Conservation (phyloP, 1,284 basidiomycete genomes). For the Entoloma clypeatum region DNA sequence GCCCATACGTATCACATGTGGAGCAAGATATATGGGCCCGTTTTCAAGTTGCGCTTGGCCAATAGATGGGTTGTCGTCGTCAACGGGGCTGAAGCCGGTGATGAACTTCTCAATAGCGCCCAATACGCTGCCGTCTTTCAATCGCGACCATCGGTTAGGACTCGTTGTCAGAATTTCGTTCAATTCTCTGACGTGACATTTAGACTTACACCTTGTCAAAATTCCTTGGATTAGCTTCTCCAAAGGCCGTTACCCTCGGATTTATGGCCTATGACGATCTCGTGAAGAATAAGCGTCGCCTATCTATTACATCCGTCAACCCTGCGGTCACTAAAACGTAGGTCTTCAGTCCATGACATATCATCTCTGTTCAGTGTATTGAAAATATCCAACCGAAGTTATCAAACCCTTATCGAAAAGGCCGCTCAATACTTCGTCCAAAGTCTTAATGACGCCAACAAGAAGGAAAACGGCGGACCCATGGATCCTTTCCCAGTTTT, state of each 20-base stretch:
- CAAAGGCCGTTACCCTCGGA: slow-evolving; percentile 16
- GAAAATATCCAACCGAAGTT: slow-evolving; percentile 5
- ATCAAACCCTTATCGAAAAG: slow-evolving; percentile 13
- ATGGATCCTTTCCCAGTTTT: slow-evolving; percentile 17
- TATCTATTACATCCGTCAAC: slow-evolving; percentile 17
- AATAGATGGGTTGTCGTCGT: slow-evolving; percentile 16
- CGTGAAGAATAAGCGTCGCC: slow-evolving; percentile 15
- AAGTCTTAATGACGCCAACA: slow-evolving; percentile 8
- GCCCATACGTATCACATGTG: slow-evolving; percentile 16
- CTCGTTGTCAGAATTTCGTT: background rate
- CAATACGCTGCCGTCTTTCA: slow-evolving; percentile 15
- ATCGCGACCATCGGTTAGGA: slow-evolving; percentile 13
- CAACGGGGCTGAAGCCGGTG: slow-evolving; percentile 13
- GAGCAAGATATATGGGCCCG: slow-evolving; percentile 17
- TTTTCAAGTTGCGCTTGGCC: slow-evolving; percentile 15
- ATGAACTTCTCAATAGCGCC: slow-evolving; percentile 14
- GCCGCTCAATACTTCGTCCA: slow-evolving; percentile 15
- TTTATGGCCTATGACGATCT: slow-evolving; percentile 15
- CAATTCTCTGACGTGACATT: background rate
- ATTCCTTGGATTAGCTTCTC: slow-evolving; percentile 10
- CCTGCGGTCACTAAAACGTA: slow-evolving; percentile 12
- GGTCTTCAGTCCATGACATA: background rate
- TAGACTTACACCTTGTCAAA: slow-evolving; percentile 13
- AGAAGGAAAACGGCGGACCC: slow-evolving; percentile 6
- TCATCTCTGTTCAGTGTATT: background rate